phyloP scores from a whole-genome alignment of 2,329 filamentous ascomycete genomes.

The Ophiocordyceps sinensis region DNA sequence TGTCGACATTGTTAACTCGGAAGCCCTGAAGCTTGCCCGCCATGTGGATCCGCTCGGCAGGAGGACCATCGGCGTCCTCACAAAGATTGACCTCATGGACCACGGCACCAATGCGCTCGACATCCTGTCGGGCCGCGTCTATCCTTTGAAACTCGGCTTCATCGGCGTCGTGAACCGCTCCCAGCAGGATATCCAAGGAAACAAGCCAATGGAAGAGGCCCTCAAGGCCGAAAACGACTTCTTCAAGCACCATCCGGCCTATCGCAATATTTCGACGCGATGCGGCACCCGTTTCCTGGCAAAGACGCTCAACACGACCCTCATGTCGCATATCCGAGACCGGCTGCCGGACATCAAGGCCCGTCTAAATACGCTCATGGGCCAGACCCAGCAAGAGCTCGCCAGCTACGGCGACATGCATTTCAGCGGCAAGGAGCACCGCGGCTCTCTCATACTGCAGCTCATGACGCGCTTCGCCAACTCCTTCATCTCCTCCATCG shows the following conservation, averaged over 20 bases:
- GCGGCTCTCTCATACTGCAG: conserved; percentile 86
- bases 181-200: conserved; percentile 93
- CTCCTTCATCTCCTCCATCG: conserved; percentile 95
- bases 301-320: conserved; percentile 84
- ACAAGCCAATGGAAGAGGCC: conserved; percentile 88
- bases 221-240: conserved; percentile 84
- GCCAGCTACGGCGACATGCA: conserved; percentile 97
- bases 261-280: conserved; percentile 84
- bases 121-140: conserved; percentile 92
- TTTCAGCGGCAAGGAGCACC: conserved; percentile 93
- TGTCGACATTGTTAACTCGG: conserved; percentile 95
- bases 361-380: conserved; percentile 93
- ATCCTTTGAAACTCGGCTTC: conserved; percentile 91
- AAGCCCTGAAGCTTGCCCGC: conserved; percentile 87
- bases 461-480: conserved; percentile 97
- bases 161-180: conserved; percentile 97
- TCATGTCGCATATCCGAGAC: conserved; percentile 95
- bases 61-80: conserved; percentile 91
- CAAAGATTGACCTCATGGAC: conserved; percentile 96
- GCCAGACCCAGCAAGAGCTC: conserved; percentile 97
- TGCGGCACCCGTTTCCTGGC: conserved; percentile 92
- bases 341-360: conserved; percentile 96
- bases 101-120: conserved; percentile 96
- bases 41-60: conserved; percentile 92
- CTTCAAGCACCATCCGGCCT: conserved; percentile 93